Base-by-base conservation (phyloP, 495 filamentous ascomycete species). In the Trypethelium eluteriae region DNA sequence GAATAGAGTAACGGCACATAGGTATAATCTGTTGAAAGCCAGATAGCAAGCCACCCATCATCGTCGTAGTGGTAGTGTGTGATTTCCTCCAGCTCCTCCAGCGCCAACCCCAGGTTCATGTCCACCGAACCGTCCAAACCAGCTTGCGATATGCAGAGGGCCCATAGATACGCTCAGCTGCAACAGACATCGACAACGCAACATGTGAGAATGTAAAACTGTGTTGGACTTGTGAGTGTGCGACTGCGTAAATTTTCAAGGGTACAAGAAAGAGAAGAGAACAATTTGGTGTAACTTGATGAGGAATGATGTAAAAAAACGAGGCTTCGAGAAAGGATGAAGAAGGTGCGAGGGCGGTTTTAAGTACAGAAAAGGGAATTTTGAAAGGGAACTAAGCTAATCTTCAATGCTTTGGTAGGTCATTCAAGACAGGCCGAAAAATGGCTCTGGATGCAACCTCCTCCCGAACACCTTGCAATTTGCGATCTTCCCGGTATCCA, bases 81-180 rank as follows among this genome's bases (percentile, higher is more conserved):
- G 25, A n/a, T 59, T 36, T 18, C 32, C 32, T 18, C 53, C 32
- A 34, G 25, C 32, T 35, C 53, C 53, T 9, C 53, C 53, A 36
- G 53, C 53, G 53, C 53, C 53, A 18, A 16, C 53, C 53, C 53
- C 53, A 35, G 53, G 53, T 59, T 59, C 53, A 3, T 59, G 3
- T 59, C 53, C 53, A 59, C 53, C 53, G 53, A 59, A 59, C 53
- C 53, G 53, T 36, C 53, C 53, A 34, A 32, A 18, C 53, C 34
- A 32, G 25, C 36, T 59, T 11, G 7, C 18, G 5, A n/a, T 59
- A 18, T 18, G 7, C 53, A 34, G 18, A 53, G 49, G 18, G 18
- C 53, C 53, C n/a, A 59, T 59, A 59, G 53, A 59, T 59, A 59
- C 53, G 53, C 53, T 59, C 53, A 59, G 53, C 53, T 59, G 53